phyloP scores from a whole-genome alignment of 1,284 basidiomycete species.

The Agaricales sp. region DNA sequence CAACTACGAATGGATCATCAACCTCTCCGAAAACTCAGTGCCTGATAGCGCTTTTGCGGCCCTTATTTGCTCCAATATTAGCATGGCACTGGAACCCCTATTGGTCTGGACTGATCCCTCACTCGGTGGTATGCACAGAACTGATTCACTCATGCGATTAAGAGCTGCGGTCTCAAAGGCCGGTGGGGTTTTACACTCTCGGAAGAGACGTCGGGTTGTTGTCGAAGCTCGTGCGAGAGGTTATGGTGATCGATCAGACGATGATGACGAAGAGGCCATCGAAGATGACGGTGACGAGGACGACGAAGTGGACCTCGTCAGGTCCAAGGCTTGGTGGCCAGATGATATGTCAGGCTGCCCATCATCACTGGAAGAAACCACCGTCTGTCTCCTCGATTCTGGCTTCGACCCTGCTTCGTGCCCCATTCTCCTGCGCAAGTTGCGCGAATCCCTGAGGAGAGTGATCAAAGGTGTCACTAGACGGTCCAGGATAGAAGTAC shows the following conservation, averaged over 20 bases:
- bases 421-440: conserved; percentile 32
- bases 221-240: conserved; percentile 34
- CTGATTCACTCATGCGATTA: background rate
- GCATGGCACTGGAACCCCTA: background rate
- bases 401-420: conserved; percentile 34
- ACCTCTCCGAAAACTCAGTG: conserved; percentile 8
- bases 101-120: background rate
- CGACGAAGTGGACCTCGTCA: conserved; percentile 25
- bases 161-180: background rate
- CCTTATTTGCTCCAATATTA: background rate
- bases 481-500: conserved; percentile 32
- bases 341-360: conserved; percentile 41
- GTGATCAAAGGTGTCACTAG: conserved; percentile 25
- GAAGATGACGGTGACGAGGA: conserved; percentile 34
- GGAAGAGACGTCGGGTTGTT: background rate
- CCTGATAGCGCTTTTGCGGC: conserved; percentile 14
- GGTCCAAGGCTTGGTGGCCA: conserved; percentile 39
- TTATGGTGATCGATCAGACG: conserved; percentile 23
- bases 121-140: too few relatives aligned
- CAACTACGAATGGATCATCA: background rate
- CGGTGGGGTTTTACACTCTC: background rate
- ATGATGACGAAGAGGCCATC: conserved; percentile 21
- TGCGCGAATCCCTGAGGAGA: conserved; percentile 26
- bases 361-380: conserved; percentile 39
- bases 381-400: conserved; percentile 32